These are phyloP conservation scores for Aspergillus homomorphus DNA, from an alignment of 495 filamentous ascomycete genomes.

Conservation along the genomic window DNA sequence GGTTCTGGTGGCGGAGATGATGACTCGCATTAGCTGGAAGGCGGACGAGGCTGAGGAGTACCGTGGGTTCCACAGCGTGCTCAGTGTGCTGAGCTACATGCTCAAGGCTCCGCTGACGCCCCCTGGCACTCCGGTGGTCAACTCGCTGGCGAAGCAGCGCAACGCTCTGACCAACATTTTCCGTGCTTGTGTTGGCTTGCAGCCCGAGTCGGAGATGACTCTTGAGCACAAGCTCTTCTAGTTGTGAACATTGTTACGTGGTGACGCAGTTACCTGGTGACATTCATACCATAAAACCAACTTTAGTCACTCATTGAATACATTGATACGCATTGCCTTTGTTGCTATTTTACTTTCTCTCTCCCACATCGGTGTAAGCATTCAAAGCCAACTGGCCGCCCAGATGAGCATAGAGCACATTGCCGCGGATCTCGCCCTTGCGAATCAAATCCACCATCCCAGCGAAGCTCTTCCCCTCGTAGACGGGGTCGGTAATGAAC, in stretches of 20 bases:
- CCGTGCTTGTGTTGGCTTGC: constrained; percentile 94
- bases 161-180: constrained; percentile 96
- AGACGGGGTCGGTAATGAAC: constrained; percentile 66
- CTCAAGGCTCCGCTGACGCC: constrained; percentile 97
- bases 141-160: constrained; percentile 94
- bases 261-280: neutral
- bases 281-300: constrained; percentile 17
- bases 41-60: constrained; percentile 64
- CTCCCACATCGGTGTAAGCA: constrained; percentile 47
- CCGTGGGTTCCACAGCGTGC: constrained; percentile 93
- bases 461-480: constrained; percentile 65
- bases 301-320: constrained; percentile 35
- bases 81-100: constrained; percentile 99
- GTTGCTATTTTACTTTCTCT: constrained; percentile 15
- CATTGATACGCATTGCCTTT: neutral
- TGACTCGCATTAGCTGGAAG: constrained; percentile 96
- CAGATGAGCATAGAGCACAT: constrained; percentile 62
- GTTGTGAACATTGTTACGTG: neutral
- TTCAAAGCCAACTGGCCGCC: constrained; percentile 62
- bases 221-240: constrained; percentile 97
- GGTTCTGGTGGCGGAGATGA: constrained; percentile 88
- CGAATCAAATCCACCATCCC: constrained; percentile 63
- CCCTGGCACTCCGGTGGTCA: constrained; percentile 93
- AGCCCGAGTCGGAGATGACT: constrained; percentile 99
- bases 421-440: constrained; percentile 53